Percentiles rank a stretch among this genome's conserved stretches.
These are phyloP conservation scores for Pseudocercospora cruenta DNA, from an alignment of 2,329 filamentous ascomycete species.

Conservation along the genomic window DNA sequence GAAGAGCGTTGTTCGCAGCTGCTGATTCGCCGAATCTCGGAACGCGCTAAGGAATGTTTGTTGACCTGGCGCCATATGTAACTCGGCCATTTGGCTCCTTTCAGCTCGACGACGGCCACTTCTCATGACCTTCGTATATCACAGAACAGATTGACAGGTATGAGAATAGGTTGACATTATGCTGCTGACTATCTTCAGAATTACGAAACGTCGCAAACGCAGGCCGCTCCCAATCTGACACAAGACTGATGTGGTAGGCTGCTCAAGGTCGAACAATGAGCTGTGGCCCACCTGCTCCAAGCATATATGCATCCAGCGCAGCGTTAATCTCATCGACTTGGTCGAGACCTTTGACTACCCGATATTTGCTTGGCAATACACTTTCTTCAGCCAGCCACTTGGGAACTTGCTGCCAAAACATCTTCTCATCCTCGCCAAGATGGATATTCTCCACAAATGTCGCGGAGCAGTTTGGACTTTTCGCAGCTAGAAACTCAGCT, in stretches of 20 bases:
- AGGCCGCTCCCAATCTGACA: too few species aligned
- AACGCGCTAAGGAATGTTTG: not conserved
- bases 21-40: not conserved
- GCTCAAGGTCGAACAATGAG: slow-evolving; percentile 2
- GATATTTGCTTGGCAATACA: not conserved
- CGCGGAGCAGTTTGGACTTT: slow-evolving; percentile 1
- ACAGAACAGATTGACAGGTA: too few species aligned
- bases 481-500: not conserved
- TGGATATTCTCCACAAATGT: slow-evolving; percentile 5
- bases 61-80: too few species aligned
- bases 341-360: slow-evolving; percentile 1
- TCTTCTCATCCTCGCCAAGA: not conserved
- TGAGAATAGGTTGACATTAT: too few species aligned
- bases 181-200: too few species aligned
- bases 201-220: too few species aligned
- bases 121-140: too few species aligned
- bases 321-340: slow-evolving; percentile 16
- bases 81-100: too few species aligned
- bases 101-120: too few species aligned
- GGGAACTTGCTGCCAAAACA: slow-evolving; percentile 12
- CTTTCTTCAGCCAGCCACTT: slow-evolving; percentile 8
- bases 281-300: slow-evolving; percentile 6
- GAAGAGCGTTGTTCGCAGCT: not conserved
- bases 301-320: slow-evolving; percentile 10
- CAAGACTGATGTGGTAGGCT: too few species aligned